Conservation (phyloP, 371 early-diverging fungal species). For the Mucor lusitanicus region DNA sequence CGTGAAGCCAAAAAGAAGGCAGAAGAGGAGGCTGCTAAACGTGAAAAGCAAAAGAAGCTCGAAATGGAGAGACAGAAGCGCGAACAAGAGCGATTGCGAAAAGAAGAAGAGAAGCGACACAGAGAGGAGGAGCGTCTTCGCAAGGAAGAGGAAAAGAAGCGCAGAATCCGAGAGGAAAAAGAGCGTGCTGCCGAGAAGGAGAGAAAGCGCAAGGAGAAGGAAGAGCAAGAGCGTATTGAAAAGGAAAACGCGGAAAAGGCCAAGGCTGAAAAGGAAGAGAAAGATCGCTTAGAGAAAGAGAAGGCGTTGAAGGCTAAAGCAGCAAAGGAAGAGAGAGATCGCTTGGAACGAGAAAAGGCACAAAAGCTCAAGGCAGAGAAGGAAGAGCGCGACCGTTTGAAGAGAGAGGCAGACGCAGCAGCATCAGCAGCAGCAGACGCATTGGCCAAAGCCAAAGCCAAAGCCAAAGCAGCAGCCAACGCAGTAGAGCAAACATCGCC, state of each 20-base stretch:
- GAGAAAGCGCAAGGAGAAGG: slow-evolving; percentile 34
- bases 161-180: slow-evolving; percentile 24
- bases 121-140: slow-evolving; percentile 36
- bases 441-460: background rate
- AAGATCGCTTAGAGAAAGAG: slow-evolving; percentile 13
- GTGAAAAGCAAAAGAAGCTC: slow-evolving; percentile 37
- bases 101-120: slow-evolving; percentile 38
- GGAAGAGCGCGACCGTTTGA: background rate
- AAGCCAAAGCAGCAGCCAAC: background rate
- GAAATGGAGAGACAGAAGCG: slow-evolving; percentile 57
- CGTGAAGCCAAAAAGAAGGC: slow-evolving; percentile 46
- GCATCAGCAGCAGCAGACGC: background rate
- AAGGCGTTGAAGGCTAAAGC: slow-evolving; percentile 10
- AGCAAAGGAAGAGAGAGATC: slow-evolving; percentile 44
- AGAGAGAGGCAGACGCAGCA: background rate
- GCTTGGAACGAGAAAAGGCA: slow-evolving; percentile 13
- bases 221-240: slow-evolving; percentile 18
- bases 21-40: slow-evolving; percentile 39
- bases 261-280: slow-evolving; percentile 45
- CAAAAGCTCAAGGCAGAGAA: slow-evolving; percentile 35
- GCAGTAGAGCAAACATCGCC: background rate
- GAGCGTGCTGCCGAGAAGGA: slow-evolving; percentile 19
- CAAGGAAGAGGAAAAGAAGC: slow-evolving; percentile 28
- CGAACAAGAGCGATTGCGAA: slow-evolving; percentile 38
- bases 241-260: slow-evolving; percentile 12